Base-by-base conservation (phyloP, 1,284 basidiomycete genomes). In the Ganoderma resinaceum region DNA sequence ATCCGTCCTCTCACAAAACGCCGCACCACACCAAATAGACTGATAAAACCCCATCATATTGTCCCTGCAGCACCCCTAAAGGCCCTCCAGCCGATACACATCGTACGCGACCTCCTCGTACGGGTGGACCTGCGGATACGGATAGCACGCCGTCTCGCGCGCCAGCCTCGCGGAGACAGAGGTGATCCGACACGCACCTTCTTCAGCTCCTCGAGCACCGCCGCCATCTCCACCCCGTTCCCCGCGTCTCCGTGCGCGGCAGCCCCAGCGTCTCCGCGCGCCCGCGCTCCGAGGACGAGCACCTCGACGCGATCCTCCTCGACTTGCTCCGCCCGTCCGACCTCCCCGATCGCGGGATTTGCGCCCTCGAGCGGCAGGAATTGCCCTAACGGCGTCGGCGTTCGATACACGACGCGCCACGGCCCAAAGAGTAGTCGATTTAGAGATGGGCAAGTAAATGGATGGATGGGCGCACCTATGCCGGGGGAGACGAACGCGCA, bases 21-120 rank as follows among this genome's bases (percentile, higher is more conserved):
- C 7, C 29, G 6, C 29, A 33, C 52, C 31, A 33, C 29, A 18
- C 16, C 14, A 14, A 20, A 20, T 1, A 33, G 16, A 20, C 52
- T 3, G 7, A 18, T 14, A 11, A 55, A 33, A 55, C 29, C n/a
- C 3, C 23, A 52, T 52, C 46, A 12, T 23, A 52, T 55, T 60
- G 58, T 58, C 7, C 20, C 59, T 38, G 37, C n/a, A 46, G 7
- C 43, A 23, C 6, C 8, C 2, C 65, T 65, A 85, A 65, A 85
- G 77, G 65, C 83, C 80, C 75, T 87, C 84, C 3, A 86, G 74
- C 49, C 81, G 84, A 76, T 88, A 86, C 5, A 89, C 84, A 70
- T 88, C 86, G 68, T 86, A 88, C 7, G 84, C 85, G 63, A 87
- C 85, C 75, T 87, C 84, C 76, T 89, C 86, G 71, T 89, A 88